Percentiles rank a stretch among this genome's conserved stretches.
Conservation (phyloP, 202 grass and related monocot genomes). For the Bolboschoenoplectus hybrid region DNA sequence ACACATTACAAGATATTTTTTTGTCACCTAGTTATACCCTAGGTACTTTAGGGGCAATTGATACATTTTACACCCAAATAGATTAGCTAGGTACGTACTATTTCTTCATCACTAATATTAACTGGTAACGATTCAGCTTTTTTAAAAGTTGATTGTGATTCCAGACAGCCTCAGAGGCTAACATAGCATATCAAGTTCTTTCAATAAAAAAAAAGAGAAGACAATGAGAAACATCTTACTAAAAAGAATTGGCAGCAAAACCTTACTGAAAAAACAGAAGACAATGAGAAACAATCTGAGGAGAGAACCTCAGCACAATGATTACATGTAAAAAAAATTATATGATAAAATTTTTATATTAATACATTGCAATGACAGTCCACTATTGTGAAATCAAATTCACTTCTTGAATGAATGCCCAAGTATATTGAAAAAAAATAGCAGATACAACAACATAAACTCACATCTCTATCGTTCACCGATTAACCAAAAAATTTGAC, state of each 20-base stretch:
- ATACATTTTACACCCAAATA: not conserved
- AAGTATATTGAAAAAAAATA: constrained; percentile 37
- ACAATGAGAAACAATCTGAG: constrained; percentile 13
- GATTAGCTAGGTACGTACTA: not conserved
- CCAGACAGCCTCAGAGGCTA: not conserved
- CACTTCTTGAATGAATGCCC: constrained; percentile 38
- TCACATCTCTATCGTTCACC: constrained; percentile 14
- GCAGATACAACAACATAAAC: constrained; percentile 9
- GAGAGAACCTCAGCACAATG: not conserved
- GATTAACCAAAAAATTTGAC: constrained; percentile 36
- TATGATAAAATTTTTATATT: constrained; percentile 32
- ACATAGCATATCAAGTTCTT: not conserved
- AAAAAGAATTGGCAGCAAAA: not conserved
- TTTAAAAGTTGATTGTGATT: not conserved
- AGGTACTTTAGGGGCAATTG: too few species aligned
- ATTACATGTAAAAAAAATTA: constrained; percentile 23
- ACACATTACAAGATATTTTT: too few species aligned
- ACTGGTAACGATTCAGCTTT: too few species aligned
- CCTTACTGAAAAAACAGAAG: not conserved
- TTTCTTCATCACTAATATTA: not conserved
- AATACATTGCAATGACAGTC: constrained; percentile 33
- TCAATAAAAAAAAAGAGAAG: not conserved
- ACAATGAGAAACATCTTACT: not conserved
- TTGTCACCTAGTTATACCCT: too few species aligned
- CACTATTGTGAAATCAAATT: constrained; percentile 27